These are phyloP conservation scores for Penicillium fuscoglaucum DNA, from an alignment of 2,329 filamentous ascomycete species.

Conservation along the genomic window DNA sequence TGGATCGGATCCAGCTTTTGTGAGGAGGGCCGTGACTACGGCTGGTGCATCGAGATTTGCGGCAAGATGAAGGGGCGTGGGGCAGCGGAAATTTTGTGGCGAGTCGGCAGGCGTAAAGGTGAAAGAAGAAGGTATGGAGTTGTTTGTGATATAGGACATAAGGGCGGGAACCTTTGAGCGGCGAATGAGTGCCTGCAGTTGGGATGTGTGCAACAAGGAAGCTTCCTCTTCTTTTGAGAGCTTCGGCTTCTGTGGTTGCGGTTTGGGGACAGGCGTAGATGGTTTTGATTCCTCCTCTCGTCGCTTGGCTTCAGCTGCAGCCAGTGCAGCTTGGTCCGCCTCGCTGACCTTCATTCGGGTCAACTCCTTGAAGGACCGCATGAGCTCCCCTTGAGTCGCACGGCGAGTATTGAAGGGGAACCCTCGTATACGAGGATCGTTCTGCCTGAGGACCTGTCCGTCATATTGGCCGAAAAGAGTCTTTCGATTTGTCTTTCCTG, in stretches of 20 bases:
- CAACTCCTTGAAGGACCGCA: conserved; percentile 91
- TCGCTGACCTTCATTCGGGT: conserved; percentile 84
- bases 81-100: conserved; percentile 73
- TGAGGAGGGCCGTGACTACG: conserved; percentile 73
- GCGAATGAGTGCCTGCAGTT: conserved; percentile 82
- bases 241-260: conserved; percentile 55
- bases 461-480: conserved; percentile 92
- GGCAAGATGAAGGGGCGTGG: conserved; percentile 82
- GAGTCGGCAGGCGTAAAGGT: conserved; percentile 68
- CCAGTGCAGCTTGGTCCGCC: conserved; percentile 66
- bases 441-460: conserved; percentile 74
- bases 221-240: conserved; percentile 80
- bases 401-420: conserved; percentile 93
- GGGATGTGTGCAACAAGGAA: conserved; percentile 78
- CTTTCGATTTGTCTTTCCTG: conserved; percentile 78
- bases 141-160: conserved; percentile 77
- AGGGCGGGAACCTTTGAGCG: conserved; percentile 87
- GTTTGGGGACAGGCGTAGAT: conserved; percentile 33
- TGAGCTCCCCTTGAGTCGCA: conserved; percentile 90
- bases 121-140: conserved; percentile 70
- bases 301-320: conserved; percentile 53
- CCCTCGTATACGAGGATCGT: conserved; percentile 76
- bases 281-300: conserved; percentile 42
- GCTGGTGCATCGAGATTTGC: conserved; percentile 76
- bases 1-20: conserved; percentile 74